These are phyloP conservation scores for Xylariaceae sp. DNA, from an alignment of 2,329 filamentous ascomycete genomes.

Conservation along the genomic window DNA sequence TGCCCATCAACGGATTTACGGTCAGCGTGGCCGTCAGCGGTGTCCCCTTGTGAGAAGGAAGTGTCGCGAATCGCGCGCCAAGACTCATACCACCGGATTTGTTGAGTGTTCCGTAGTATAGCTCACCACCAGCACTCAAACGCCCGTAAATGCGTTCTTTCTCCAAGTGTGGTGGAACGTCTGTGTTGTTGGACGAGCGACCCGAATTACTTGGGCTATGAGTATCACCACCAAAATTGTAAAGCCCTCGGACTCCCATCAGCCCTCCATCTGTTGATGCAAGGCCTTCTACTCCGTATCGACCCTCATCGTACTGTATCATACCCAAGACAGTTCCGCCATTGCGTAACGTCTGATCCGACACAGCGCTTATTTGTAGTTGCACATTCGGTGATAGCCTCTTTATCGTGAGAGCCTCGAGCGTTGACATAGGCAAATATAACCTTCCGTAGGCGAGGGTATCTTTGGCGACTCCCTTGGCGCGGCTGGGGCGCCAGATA, in stretches of 20 bases:
- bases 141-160: slow-evolving; percentile 70
- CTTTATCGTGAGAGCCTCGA: slow-evolving; percentile 82
- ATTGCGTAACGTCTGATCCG: slow-evolving; percentile 66
- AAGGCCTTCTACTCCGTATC: slow-evolving; percentile 84
- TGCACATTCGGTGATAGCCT: slow-evolving; percentile 76
- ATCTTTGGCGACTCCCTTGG: slow-evolving; percentile 37
- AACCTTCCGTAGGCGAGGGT: slow-evolving; percentile 73
- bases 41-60: slow-evolving; percentile 77
- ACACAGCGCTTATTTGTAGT: slow-evolving; percentile 76
- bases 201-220: slow-evolving; percentile 27
- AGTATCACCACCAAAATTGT: slow-evolving; percentile 85
- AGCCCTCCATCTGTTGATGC: slow-evolving; percentile 91
- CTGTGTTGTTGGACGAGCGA: slow-evolving; percentile 14
- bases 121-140: slow-evolving; percentile 86
- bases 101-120: slow-evolving; percentile 94
- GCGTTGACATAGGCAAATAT: slow-evolving; percentile 78
- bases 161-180: slow-evolving; percentile 34
- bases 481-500: slow-evolving; percentile 36
- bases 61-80: slow-evolving; percentile 83
- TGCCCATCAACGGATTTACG: slow-evolving; percentile 91
- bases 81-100: slow-evolving; percentile 91
- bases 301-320: slow-evolving; percentile 79
- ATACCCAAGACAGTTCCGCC: slow-evolving; percentile 73
- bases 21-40: slow-evolving; percentile 93
- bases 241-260: slow-evolving; percentile 82